Conservation (phyloP, 768 basidiomycete species). For the Artomyces pyxidatus region DNA sequence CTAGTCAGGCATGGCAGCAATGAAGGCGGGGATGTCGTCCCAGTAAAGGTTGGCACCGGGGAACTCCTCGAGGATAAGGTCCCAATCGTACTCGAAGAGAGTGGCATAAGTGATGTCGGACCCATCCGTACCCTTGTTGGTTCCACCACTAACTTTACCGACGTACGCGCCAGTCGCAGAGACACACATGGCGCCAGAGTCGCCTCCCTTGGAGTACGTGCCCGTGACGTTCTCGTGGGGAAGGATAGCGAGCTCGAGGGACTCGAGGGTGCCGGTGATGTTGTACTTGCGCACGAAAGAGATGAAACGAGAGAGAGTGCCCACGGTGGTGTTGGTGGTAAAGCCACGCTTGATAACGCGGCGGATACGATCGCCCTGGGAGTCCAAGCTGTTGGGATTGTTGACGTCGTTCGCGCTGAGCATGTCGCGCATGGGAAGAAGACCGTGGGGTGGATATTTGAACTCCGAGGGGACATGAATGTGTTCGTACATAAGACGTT, state of each 20-base stretch:
- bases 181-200: constrained; percentile 20
- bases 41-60: background rate
- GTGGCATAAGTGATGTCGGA: constrained; percentile 21
- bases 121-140: constrained; percentile 15
- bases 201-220: constrained; percentile 20
- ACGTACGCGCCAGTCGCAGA: constrained; percentile 15
- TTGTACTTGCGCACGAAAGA: constrained; percentile 17
- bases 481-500: constrained; percentile 14
- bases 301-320: constrained; percentile 17
- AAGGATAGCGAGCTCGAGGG: constrained; percentile 17
- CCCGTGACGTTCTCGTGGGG: constrained; percentile 16
- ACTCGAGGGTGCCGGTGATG: constrained; percentile 15
- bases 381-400: constrained; percentile 15
- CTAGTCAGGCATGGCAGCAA: background rate
- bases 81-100: constrained; percentile 18
- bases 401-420: constrained; percentile 16
- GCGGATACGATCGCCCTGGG: constrained; percentile 18
- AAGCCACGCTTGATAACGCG: constrained; percentile 19
- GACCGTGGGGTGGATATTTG: constrained; percentile 21
- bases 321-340: constrained; percentile 19
- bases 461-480: constrained; percentile 19
- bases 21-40: background rate
- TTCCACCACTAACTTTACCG: constrained; percentile 17
- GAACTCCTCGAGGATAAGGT: constrained; percentile 3
- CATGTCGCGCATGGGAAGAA: constrained; percentile 18